phyloP scores from a whole-genome alignment of 169 alveolate species.

The Ichthyophthirius multifiliis region DNA sequence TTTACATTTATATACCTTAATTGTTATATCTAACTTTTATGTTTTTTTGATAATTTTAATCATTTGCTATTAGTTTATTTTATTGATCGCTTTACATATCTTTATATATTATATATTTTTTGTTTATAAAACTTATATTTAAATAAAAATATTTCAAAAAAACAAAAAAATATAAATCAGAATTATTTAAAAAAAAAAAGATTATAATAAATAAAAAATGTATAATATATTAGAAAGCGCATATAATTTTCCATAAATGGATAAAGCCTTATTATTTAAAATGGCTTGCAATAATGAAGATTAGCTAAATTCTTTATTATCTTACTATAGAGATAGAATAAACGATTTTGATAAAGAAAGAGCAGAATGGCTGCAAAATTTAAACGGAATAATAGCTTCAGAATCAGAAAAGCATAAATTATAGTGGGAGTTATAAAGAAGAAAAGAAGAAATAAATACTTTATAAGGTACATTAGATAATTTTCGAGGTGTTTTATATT shows the following conservation, averaged over 20 bases:
- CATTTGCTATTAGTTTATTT: too few relatives aligned
- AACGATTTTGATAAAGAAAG: constrained; percentile 20
- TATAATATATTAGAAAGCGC: background rate
- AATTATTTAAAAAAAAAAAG: too few relatives aligned
- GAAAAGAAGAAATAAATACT: background rate
- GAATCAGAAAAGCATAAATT: constrained; percentile 4
- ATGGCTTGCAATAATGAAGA: constrained; percentile 16
- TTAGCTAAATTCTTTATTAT: background rate
- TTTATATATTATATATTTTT: too few relatives aligned
- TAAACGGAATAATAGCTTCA: background rate
- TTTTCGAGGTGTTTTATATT: background rate
- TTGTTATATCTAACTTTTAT: too few relatives aligned
- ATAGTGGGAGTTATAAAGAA: background rate
- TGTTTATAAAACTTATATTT: too few relatives aligned
- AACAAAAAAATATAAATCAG: too few relatives aligned
- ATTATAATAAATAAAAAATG: too few relatives aligned
- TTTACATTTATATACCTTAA: too few relatives aligned
- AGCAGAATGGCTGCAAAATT: constrained; percentile 8
- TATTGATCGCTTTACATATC: too few relatives aligned
- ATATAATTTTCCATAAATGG: background rate
- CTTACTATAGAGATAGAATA: constrained; percentile 12
- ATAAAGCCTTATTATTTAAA: constrained; percentile 11
- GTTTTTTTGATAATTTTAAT: too few relatives aligned
- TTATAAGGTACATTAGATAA: background rate
- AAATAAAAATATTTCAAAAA: too few relatives aligned